These are phyloP conservation scores for Cercis canadensis DNA, from an alignment of 306 rosid genomes.

Conservation along the genomic window DNA sequence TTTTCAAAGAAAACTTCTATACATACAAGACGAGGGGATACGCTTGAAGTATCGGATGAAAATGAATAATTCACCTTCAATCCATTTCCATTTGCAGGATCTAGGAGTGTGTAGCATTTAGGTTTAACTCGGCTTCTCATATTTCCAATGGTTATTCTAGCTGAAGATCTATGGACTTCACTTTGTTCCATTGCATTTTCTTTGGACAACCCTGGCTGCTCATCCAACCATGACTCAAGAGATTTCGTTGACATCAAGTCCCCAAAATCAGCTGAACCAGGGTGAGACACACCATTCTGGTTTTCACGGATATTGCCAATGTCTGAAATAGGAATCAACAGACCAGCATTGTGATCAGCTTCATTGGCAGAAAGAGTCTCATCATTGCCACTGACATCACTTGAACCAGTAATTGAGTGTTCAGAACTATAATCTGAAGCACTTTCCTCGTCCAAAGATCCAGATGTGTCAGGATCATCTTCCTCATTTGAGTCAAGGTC, in stretches of 20 bases:
- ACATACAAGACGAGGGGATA: conserved; percentile 81
- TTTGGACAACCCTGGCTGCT: conserved; percentile 66
- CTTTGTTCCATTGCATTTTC: conserved; percentile 55
- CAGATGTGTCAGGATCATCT: conserved; percentile 63
- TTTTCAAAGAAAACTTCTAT: conserved; percentile 75
- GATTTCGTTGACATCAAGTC: conserved; percentile 81
- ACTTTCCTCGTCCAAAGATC: conserved; percentile 75
- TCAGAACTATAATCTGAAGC: conserved; percentile 74
- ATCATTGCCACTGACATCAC: conserved; percentile 51
- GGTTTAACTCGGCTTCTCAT: conserved; percentile 63
- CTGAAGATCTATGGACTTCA: conserved; percentile 61
- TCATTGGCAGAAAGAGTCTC: conserved; percentile 56
- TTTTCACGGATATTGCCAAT: conserved; percentile 48
- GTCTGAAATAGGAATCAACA: conserved; percentile 80
- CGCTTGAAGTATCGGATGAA: conserved; percentile 71
- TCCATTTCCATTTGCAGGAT: conserved; percentile 86
- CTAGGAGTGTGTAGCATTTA: conserved; percentile 75
- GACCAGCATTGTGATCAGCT: conserved; percentile 53
- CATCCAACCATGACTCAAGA: conserved; percentile 92
- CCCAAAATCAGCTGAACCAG: conserved; percentile 59
- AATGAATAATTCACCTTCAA: conserved; percentile 87
- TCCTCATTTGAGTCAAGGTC: conserved; percentile 48
- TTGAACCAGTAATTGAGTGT: conserved; percentile 63
- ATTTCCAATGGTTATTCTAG: conserved; percentile 88
- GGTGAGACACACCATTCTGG: conserved; percentile 58